Percentiles rank a stretch among this genome's conserved stretches.
Conservation (phyloP, 179 eudicot genomes). For the Heliamphora pulchella region DNA sequence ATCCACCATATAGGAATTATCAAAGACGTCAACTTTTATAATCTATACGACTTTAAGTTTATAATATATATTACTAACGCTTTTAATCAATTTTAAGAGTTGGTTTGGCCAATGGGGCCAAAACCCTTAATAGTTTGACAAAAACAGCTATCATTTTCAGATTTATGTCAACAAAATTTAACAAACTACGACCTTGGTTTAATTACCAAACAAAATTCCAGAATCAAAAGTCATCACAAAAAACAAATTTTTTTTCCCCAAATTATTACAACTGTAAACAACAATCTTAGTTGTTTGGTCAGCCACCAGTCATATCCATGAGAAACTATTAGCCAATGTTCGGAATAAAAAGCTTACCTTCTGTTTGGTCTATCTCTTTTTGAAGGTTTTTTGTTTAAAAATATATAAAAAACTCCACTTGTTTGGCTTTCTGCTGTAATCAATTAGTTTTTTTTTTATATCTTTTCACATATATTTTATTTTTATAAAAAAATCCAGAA, state of each 20-base stretch:
- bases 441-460: too few species aligned
- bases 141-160: conserved; percentile 9
- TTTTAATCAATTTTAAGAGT: neutral
- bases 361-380: too few species aligned
- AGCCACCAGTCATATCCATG: neutral
- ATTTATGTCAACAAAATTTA: conserved; percentile 22
- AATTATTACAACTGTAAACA: conserved; percentile 21
- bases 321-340: neutral
- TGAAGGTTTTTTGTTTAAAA: too few species aligned
- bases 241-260: neutral
- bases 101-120: conserved; percentile 17
- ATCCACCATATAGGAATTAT: neutral
- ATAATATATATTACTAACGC: neutral
- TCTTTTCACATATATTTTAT: too few species aligned
- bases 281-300: conserved; percentile 6
- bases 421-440: too few species aligned
- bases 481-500: too few species aligned
- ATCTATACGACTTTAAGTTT: neutral
- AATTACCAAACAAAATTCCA: conserved; percentile 18
- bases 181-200: conserved; percentile 21
- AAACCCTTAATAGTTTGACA: conserved; percentile 13
- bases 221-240: conserved; percentile 20
- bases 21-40: neutral
- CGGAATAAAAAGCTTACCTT: neutral
- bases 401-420: too few species aligned